Evolutionary conservation across 169 alveolate species (phyloP), one percentile per base, ranked within the genome.

Genomic region (Pseudocohnilembus persalinus): DNA sequence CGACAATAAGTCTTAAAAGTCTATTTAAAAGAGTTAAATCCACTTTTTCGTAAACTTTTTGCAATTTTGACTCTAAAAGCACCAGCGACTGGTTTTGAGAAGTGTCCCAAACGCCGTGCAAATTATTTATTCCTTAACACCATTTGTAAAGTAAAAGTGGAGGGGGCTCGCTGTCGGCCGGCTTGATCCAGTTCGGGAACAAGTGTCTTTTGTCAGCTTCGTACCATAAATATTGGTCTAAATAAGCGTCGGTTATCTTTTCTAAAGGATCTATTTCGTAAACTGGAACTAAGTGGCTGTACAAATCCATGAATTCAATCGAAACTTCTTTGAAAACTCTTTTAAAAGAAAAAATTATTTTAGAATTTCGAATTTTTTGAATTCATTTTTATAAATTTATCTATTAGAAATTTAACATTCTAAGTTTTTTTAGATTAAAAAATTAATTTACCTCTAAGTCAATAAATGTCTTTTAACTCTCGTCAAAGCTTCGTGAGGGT

Each of bases 171-270:
- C 98, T 94, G 90, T 99, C 99, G 29, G 99, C 96, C 20, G 99
- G 99, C 83, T 99, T 99, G 29, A 99, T 97, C 99, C 99, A 99
- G 94, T 98, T 98, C 31, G 99, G 99, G 92, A 99, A 99, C 78
- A 99, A 94, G 88, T 97, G 97, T 35, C 99, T 94, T 83, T 97
- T 96, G 89, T 98, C 99, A 32, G 99, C 99, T 93, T 99, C 99
- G 93, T 98, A 99, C 99, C 99, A 99, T 74, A 99, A 88, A 91
- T 99, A 99, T 94, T 99, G 99, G 89, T 99, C 99, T 83, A 99
- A 90, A 94, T 99, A 99, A n/a, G 99, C 99, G 93, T 99, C 99
- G 4, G 99, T 99, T 77, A 99, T 99, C 95, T 99, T 99, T 94
- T 99, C 99, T 80, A 99, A 93, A 27, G 99, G 99, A 84, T 99